Evolutionary conservation across 495 filamentous ascomycete species (phyloP).

Genomic region (Penicillium macrosclerotiorum): DNA sequence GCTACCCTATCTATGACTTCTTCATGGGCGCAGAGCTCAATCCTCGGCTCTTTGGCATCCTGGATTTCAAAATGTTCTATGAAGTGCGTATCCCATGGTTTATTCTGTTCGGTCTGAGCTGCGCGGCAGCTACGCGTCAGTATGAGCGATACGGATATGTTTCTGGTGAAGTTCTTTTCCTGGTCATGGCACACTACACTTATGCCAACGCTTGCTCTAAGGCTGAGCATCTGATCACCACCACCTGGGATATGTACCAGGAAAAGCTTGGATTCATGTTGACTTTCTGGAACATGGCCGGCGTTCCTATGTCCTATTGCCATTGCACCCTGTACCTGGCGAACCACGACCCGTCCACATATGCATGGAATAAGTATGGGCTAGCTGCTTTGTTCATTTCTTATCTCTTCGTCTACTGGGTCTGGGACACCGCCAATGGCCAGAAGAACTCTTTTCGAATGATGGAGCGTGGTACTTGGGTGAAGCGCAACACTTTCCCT

Average conservation of each 20-base stretch:
- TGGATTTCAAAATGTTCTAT: constrained; percentile 99
- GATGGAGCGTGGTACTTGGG: constrained; percentile 67
- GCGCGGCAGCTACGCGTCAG: constrained; percentile 77
- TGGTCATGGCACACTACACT: constrained; percentile 86
- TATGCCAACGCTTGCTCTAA: constrained; percentile 95
- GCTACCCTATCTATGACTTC: constrained; percentile 91
- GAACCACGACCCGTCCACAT: constrained; percentile 73
- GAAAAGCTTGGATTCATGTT: constrained; percentile 99
- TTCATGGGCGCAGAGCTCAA: constrained; percentile 99
- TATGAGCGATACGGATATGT: constrained; percentile 87
- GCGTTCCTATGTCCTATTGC: constrained; percentile 92
- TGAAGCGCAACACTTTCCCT: constrained; percentile 79
- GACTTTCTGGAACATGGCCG: constrained; percentile 98
- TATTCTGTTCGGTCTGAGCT: constrained; percentile 76
- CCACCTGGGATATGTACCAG: constrained; percentile 97
- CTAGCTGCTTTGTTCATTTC: constrained; percentile 58
- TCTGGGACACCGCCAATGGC: constrained; percentile 86
- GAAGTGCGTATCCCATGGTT: constrained; percentile 96
- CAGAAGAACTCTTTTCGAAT: constrained; percentile 94
- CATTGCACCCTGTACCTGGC: constrained; percentile 92
- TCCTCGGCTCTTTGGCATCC: constrained; percentile 77
- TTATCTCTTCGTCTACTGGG: constrained; percentile 85
- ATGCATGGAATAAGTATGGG: constrained; percentile 66
- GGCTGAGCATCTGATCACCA: constrained; percentile 89
- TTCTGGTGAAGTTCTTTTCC: constrained; percentile 76